phyloP scores from a whole-genome alignment of 2,329 filamentous ascomycete genomes.

The Trichoderma sp. region DNA sequence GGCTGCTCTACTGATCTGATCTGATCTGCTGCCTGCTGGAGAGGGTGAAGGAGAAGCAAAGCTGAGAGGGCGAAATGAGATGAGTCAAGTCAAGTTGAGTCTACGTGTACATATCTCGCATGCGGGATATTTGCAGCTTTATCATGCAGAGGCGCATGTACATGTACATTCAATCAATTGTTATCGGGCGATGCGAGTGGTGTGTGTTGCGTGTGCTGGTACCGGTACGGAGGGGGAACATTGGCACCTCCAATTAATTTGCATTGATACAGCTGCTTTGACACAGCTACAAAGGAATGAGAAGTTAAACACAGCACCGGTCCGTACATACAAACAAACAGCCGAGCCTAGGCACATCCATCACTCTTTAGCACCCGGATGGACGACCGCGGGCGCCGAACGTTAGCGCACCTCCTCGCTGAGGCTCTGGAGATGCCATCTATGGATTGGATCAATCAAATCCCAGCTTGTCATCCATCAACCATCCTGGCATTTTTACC shows the following conservation, averaged over 20 bases:
- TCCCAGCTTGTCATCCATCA: neutral
- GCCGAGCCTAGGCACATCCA: no score
- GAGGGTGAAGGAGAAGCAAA: neutral
- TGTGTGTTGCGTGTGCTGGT: neutral
- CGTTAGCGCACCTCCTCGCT: neutral
- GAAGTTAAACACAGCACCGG: no score
- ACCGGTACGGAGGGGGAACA: neutral
- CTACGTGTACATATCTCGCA: conserved; percentile 6
- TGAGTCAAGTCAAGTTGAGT: neutral
- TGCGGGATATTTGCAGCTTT: conserved; percentile 15
- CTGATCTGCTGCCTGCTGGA: neutral
- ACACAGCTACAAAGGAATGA: no score
- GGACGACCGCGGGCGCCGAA: neutral
- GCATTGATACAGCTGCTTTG: no score
- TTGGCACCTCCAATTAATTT: neutral
- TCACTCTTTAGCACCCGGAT: neutral
- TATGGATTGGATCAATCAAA: neutral
- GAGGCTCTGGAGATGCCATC: neutral
- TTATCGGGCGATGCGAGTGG: conserved; percentile 10
- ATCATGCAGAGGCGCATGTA: neutral
- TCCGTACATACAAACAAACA: no score
- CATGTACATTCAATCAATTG: neutral
- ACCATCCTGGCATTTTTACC: neutral
- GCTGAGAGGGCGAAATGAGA: neutral
- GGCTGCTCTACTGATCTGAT: neutral